Evolutionary conservation across 1,139 yeast genomes (phyloP).

Genomic region (Arxiozyma bovina): DNA sequence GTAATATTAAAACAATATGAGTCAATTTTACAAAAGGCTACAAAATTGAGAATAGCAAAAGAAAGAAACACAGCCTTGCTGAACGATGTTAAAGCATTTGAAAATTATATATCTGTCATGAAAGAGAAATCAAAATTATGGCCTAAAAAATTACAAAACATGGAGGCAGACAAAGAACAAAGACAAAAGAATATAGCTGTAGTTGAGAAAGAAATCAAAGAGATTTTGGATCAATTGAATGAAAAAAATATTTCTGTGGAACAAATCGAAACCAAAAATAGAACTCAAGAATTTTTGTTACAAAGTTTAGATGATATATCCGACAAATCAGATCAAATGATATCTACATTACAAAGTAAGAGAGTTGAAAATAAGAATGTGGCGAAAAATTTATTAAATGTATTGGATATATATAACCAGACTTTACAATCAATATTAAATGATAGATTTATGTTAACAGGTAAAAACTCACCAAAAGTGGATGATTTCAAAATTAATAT

Average conservation of each 20-base stretch:
- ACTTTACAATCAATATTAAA: conserved; percentile 36
- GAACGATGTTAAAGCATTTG: conserved; percentile 62
- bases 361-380: conserved; percentile 41
- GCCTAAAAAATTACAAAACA: conserved; percentile 48
- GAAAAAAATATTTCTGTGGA: conserved; percentile 50
- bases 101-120: conserved; percentile 61
- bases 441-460: conserved; percentile 26
- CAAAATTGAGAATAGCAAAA: conserved; percentile 39
- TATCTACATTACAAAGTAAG: conserved; percentile 37
- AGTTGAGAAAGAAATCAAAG: conserved; percentile 39
- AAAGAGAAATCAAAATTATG: conserved; percentile 57
- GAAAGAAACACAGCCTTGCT: conserved; percentile 57
- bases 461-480: conserved; percentile 24
- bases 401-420: conserved; percentile 31
- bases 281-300: conserved; percentile 42
- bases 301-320: conserved; percentile 44
- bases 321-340: conserved; percentile 34
- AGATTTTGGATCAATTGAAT: conserved; percentile 41
- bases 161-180: conserved; percentile 44
- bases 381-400: conserved; percentile 42
- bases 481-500: conserved; percentile 28
- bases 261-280: conserved; percentile 53
- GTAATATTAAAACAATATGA: conserved; percentile 30
- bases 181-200: conserved; percentile 42
- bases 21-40: conserved; percentile 32